Evolutionary conservation across 805 yeast species (phyloP).

Genomic region (Clavispora fructus): DNA sequence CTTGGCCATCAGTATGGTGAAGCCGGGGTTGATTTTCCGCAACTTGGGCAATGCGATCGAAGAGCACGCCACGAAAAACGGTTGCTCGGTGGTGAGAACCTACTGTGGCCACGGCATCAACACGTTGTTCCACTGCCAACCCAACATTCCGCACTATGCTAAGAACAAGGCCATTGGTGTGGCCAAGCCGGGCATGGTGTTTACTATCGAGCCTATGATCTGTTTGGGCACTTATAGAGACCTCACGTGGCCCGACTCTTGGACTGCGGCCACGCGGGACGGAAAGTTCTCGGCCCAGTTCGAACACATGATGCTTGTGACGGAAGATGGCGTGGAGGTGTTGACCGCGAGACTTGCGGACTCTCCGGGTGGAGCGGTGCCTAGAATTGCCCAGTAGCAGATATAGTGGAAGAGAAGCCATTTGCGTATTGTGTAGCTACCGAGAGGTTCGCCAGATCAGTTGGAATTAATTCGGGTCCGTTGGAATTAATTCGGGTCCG

Average conservation of each 20-base stretch:
- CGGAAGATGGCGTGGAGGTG: slow-evolving; percentile 90
- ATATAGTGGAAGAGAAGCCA: too few relatives aligned
- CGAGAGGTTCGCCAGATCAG: too few relatives aligned
- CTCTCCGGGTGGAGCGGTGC: slow-evolving; percentile 86
- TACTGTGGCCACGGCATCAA: slow-evolving; percentile 95
- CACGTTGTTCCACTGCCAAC: slow-evolving; percentile 81
- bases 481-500: too few relatives aligned
- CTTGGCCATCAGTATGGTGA: slow-evolving; percentile 74
- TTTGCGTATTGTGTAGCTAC: too few relatives aligned
- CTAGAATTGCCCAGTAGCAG: slow-evolving; percentile 33
- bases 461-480: too few relatives aligned
- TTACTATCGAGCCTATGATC: slow-evolving; percentile 97
- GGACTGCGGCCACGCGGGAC: slow-evolving; percentile 92
- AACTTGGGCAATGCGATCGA: slow-evolving; percentile 85
- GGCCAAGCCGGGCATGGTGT: slow-evolving; percentile 92
- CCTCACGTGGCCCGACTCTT: slow-evolving; percentile 91
- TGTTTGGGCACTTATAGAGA: slow-evolving; percentile 80
- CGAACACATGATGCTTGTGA: slow-evolving; percentile 87
- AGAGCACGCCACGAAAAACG: slow-evolving; percentile 70
- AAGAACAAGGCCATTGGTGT: slow-evolving; percentile 89
- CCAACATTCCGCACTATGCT: slow-evolving; percentile 91
- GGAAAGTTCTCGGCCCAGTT: slow-evolving; percentile 91
- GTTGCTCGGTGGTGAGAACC: slow-evolving; percentile 82
- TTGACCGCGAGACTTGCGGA: slow-evolving; percentile 73
- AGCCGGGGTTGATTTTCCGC: slow-evolving; percentile 89